These are phyloP conservation scores for Leccinum subgranulosum DNA, from an alignment of 768 basidiomycete genomes.

Conservation along the genomic window DNA sequence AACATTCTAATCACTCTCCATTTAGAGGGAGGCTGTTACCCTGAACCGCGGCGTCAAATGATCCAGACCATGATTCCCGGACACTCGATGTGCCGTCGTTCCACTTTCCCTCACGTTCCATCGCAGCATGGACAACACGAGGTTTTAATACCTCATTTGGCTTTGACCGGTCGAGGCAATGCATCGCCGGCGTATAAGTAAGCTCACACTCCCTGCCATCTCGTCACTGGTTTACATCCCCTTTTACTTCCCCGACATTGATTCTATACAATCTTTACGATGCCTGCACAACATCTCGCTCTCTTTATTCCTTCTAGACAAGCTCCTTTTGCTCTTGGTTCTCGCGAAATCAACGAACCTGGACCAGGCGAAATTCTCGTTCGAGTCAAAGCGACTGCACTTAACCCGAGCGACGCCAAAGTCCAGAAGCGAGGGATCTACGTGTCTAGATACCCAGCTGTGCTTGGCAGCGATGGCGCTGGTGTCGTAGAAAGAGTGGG, in stretches of 20 bases:
- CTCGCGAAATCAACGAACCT: slow-evolving; percentile 38
- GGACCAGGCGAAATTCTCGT: slow-evolving; percentile 48
- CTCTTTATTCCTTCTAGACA: slow-evolving; percentile 32
- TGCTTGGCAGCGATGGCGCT: slow-evolving; percentile 49
- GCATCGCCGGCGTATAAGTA: slow-evolving; percentile 29
- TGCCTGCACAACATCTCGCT: slow-evolving; percentile 28
- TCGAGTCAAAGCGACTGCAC: slow-evolving; percentile 43
- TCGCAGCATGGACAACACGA: slow-evolving; percentile 35
- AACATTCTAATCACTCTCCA: slow-evolving; percentile 29
- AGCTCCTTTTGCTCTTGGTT: slow-evolving; percentile 34
- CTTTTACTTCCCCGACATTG: slow-evolving; percentile 9
- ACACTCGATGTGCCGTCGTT: slow-evolving; percentile 17
- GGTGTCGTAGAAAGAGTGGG: slow-evolving; percentile 53
- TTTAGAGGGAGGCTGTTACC: slow-evolving; percentile 32
- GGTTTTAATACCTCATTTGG: slow-evolving; percentile 29
- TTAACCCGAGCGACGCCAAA: slow-evolving; percentile 57
- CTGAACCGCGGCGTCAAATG: slow-evolving; percentile 30
- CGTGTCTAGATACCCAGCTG: slow-evolving; percentile 41
- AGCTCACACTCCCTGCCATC: slow-evolving; percentile 17
- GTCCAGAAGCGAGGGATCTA: slow-evolving; percentile 40
- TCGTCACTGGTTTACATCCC: slow-evolving; percentile 14
- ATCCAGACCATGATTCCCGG: slow-evolving; percentile 33
- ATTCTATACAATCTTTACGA: slow-evolving; percentile 10
- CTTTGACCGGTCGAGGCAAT: slow-evolving; percentile 29
- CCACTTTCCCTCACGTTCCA: slow-evolving; percentile 26